Percentiles rank a stretch among this genome's conserved stretches.
These are phyloP conservation scores for Fusarium graminum DNA, from an alignment of 2,329 filamentous ascomycete genomes.

Conservation along the genomic window DNA sequence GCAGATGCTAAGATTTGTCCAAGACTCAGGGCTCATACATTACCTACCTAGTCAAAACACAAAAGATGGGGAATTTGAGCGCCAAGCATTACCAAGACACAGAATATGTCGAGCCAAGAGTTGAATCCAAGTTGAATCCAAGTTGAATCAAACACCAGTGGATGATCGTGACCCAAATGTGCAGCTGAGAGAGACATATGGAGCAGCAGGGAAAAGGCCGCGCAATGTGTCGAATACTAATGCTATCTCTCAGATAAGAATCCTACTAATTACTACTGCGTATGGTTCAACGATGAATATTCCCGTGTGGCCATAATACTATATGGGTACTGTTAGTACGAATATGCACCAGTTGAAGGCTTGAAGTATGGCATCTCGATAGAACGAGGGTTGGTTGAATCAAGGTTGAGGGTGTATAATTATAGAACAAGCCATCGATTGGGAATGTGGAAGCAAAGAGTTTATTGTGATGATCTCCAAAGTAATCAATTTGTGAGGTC, in stretches of 20 bases:
- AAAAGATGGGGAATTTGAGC: slow-evolving; percentile 19
- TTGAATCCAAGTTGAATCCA: slow-evolving; percentile 36
- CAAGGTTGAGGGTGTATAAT: slow-evolving; percentile 22
- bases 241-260: neutral
- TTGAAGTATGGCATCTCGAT: slow-evolving; percentile 7
- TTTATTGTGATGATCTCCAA: neutral
- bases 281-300: neutral
- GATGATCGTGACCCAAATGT: slow-evolving; percentile 9
- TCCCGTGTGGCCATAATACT: neutral
- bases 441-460: neutral
- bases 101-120: slow-evolving; percentile 41
- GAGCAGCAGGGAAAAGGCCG: neutral
- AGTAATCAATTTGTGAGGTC: neutral
- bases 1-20: slow-evolving; percentile 31
- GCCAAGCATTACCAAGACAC: slow-evolving; percentile 41
- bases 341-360: slow-evolving; percentile 13
- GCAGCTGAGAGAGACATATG: slow-evolving; percentile 2
- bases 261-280: neutral
- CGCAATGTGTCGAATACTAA: neutral
- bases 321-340: slow-evolving; percentile 1
- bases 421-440: slow-evolving; percentile 6
- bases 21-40: slow-evolving; percentile 23
- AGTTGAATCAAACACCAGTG: slow-evolving; percentile 34
- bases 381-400: slow-evolving; percentile 10
- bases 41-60: slow-evolving; percentile 33